Conservation (phyloP, 108 stramenopile genomes). For the Aurantiochytrium sp. region DNA sequence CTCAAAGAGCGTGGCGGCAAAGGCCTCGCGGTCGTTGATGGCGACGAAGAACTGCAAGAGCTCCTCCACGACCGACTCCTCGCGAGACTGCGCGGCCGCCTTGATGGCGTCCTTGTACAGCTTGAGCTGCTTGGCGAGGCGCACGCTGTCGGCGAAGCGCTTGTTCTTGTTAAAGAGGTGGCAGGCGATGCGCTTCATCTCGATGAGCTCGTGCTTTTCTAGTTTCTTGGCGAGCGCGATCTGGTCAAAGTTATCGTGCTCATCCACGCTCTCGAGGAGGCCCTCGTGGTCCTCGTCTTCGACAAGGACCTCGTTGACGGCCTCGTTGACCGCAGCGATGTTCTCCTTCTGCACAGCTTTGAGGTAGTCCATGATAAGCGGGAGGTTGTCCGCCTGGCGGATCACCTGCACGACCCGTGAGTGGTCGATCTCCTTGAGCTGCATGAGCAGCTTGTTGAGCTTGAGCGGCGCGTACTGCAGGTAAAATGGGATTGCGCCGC, state of each 20-base stretch:
- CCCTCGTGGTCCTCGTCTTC: constrained; percentile 97
- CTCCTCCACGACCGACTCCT: constrained; percentile 82
- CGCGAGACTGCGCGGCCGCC: constrained; percentile 89
- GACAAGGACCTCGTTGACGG: constrained; percentile 92
- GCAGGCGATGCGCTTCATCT: constrained; percentile 97
- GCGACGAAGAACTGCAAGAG: constrained; percentile 96
- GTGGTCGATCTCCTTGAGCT: constrained; percentile 87
- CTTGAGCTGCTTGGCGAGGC: constrained; percentile 90
- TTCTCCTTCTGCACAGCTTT: constrained; percentile 91
- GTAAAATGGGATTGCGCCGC: constrained; percentile 81
- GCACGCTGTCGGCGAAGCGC: constrained; percentile 88
- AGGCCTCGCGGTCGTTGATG: constrained; percentile 92
- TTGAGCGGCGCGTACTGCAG: constrained; percentile 77
- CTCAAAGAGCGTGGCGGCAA: constrained; percentile 90
- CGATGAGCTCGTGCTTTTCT: constrained; percentile 94
- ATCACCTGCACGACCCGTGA: constrained; percentile 94
- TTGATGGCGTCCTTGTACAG: constrained; percentile 99
- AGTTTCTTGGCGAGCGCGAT: constrained; percentile 92
- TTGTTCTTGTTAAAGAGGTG: constrained; percentile 97
- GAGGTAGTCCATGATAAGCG: constrained; percentile 87
- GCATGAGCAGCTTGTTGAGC: constrained; percentile 86
- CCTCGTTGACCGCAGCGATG: constrained; percentile 95
- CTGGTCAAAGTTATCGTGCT: constrained; percentile 98
- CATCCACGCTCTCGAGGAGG: constrained; percentile 87
- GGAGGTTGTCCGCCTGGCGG: constrained; percentile 85